A percentile compares a stretch with the other conserved stretches of the same genome.
phyloP scores from a whole-genome alignment of 1,284 basidiomycete species.

The Rhodotorula sp. region DNA sequence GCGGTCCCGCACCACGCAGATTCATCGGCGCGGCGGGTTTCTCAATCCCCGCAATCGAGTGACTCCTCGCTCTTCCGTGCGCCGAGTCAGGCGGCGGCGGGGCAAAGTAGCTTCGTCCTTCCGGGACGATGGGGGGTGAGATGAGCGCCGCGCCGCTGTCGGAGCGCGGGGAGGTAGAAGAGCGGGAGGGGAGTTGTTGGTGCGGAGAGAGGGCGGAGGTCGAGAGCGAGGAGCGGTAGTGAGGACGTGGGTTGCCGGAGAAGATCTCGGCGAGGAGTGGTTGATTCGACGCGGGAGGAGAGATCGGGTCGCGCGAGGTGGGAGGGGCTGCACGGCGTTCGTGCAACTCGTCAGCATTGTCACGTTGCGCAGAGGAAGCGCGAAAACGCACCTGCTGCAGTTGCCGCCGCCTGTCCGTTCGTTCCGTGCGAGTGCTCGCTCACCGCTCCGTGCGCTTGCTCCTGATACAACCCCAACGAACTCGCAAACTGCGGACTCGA shows the following conservation, averaged over 20 bases:
- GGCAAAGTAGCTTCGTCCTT: slow-evolving; percentile 29
- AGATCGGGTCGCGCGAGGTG: not conserved
- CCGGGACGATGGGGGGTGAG: slow-evolving; percentile 7
- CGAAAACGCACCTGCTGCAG: slow-evolving; percentile 3
- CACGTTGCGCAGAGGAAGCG: not conserved
- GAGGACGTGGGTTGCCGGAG: slow-evolving; percentile 32
- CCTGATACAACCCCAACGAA: slow-evolving; percentile 51
- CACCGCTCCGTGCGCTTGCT: slow-evolving; percentile 17
- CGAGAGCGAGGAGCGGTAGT: slow-evolving; percentile 27
- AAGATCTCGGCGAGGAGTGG: slow-evolving; percentile 40
- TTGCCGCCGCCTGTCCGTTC: slow-evolving; percentile 2
- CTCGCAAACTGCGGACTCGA: not conserved
- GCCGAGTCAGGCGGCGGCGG: slow-evolving; percentile 13
- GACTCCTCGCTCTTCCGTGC: slow-evolving; percentile 16
- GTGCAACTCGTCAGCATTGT: not conserved
- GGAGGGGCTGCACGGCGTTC: not conserved
- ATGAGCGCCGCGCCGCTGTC: not conserved
- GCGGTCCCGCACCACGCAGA: not conserved
- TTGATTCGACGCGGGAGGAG: slow-evolving; percentile 21
- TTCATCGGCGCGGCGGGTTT: not conserved
- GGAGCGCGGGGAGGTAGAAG: not conserved
- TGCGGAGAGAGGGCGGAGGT: slow-evolving; percentile 5
- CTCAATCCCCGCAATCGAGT: slow-evolving; percentile 19
- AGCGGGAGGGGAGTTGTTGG: slow-evolving; percentile 20
- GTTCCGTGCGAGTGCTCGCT: not conserved